Evolutionary conservation across 768 basidiomycete genomes (phyloP), one percentile per base, ranked within the genome.

Genomic region (Pisolithus marmoratus): DNA sequence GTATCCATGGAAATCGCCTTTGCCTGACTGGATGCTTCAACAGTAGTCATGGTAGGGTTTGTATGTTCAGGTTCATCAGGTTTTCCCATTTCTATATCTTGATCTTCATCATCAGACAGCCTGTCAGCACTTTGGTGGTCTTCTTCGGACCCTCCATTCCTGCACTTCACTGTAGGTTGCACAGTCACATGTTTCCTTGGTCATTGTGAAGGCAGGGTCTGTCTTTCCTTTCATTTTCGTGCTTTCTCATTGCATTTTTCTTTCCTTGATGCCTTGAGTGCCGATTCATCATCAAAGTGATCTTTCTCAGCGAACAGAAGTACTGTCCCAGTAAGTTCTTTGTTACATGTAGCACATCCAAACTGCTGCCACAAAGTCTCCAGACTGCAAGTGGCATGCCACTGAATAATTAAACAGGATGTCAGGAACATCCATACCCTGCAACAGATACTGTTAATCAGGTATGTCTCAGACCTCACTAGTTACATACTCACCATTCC

Each of bases 361-460:
- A 71, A 63, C 3, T 64, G 52, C 51, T 74, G 72, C 69, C 65
- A 67, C 4, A 73, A 49, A 0, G 63, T 60, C 6, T 12, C n/a
- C 5, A 71, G 36, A 22, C 51, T 48, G 48, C 62, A 64, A 7
- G 59, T 61, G 0, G 54, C 64, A 24, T 50, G 50, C 58, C 59
- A 74, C 46, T 73, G 73, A 8, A 74, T 62, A n/a, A 74, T n/a
- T 63, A 23, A 73, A 46, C 8, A 52, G 29, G 5, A 75, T 66
- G 48, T 66, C 63, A 3, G 67, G 52, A 4, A 73, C 14, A 43
- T 75, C 68, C 37, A 74, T 57, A 5, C 71, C 70, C 73, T 73
- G 44, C 2, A 19, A 17, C n/a, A n/a, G n/a, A n/a, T n/a, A n/a
- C n/a, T n/a, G n/a, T n/a, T n/a, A n/a, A n/a, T n/a, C n/a, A n/a